These are phyloP conservation scores for Streptanthus diversifolius DNA, from an alignment of 345 rosid species.

Conservation along the genomic window DNA sequence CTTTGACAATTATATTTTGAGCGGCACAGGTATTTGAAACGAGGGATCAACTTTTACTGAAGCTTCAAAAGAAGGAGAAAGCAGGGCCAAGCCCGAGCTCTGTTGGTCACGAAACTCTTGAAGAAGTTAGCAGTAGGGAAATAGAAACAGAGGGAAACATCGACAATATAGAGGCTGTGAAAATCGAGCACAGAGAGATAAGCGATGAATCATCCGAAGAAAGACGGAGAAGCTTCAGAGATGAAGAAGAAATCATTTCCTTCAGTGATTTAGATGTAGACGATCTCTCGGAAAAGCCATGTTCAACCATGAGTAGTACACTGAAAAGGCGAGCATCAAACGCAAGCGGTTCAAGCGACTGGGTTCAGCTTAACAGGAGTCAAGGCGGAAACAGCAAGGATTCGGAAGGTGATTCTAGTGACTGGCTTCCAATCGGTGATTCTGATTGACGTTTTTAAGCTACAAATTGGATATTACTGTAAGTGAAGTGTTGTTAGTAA, in stretches of 20 bases:
- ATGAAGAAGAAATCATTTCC: constrained; percentile 48
- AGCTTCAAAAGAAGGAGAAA: constrained; percentile 41
- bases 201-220: constrained; percentile 45
- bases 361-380: constrained; percentile 53
- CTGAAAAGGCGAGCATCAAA: constrained; percentile 33
- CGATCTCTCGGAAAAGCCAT: constrained; percentile 33
- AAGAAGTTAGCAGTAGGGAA: constrained; percentile 22
- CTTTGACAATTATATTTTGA: neutral
- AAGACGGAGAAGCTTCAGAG: constrained; percentile 29
- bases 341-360: constrained; percentile 51
- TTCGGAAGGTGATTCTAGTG: constrained; percentile 61
- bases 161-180: constrained; percentile 29
- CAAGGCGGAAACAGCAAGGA: constrained; percentile 46
- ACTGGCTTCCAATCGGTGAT: constrained; percentile 62
- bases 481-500: constrained; percentile 22
- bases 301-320: constrained; percentile 12
- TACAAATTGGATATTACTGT: constrained; percentile 35
- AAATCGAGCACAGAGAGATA: constrained; percentile 36
- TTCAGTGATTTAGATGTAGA: constrained; percentile 66
- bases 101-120: constrained; percentile 15
- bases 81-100: constrained; percentile 21
- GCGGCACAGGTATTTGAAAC: constrained; percentile 48
- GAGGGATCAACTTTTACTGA: constrained; percentile 52
- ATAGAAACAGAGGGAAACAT: constrained; percentile 25
- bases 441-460: constrained; percentile 36